phyloP scores from a whole-genome alignment of 768 basidiomycete genomes.

The Boletus subparvulus region DNA sequence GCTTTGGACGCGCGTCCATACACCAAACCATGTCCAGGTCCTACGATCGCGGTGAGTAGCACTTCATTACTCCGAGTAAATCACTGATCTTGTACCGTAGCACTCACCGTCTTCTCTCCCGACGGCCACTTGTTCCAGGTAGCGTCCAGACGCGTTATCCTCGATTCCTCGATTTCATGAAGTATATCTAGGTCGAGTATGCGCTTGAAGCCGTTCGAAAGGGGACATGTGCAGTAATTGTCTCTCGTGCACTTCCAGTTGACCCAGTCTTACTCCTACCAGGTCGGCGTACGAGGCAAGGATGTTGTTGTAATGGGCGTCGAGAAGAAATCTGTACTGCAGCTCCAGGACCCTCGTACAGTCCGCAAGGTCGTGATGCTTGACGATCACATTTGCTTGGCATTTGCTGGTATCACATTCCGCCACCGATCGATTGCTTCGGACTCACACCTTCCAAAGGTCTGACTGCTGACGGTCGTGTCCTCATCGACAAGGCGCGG shows the following conservation, averaged over 20 bases:
- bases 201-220: conserved; percentile 96
- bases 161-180: conserved; percentile 11
- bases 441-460: conserved; percentile 48
- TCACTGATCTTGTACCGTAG: conserved; percentile 40
- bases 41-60: conserved; percentile 87
- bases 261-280: conserved; percentile 5
- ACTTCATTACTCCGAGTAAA: neutral
- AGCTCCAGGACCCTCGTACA: conserved; percentile 96
- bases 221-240: conserved; percentile 90
- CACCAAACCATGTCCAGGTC: conserved; percentile 75
- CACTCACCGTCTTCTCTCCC: conserved; percentile 96
- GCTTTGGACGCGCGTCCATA: conserved; percentile 51
- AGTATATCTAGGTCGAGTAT: conserved; percentile 83
- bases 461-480: conserved; percentile 94
- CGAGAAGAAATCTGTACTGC: conserved; percentile 97
- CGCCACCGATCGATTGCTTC: conserved; percentile 1
- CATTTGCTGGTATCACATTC: conserved; percentile 83
- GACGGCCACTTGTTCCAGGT: conserved; percentile 99
- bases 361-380: conserved; percentile 98
- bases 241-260: neutral
- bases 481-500: conserved; percentile 96
- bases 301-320: conserved; percentile 96
- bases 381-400: conserved; percentile 95
- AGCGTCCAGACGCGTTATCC: conserved; percentile 31
- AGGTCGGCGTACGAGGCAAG: conserved; percentile 96